A percentile compares a stretch with the other conserved stretches of the same genome.
Evolutionary conservation across 2,329 filamentous ascomycete species (phyloP).

Genomic region (Colletotrichum tropicicola): DNA sequence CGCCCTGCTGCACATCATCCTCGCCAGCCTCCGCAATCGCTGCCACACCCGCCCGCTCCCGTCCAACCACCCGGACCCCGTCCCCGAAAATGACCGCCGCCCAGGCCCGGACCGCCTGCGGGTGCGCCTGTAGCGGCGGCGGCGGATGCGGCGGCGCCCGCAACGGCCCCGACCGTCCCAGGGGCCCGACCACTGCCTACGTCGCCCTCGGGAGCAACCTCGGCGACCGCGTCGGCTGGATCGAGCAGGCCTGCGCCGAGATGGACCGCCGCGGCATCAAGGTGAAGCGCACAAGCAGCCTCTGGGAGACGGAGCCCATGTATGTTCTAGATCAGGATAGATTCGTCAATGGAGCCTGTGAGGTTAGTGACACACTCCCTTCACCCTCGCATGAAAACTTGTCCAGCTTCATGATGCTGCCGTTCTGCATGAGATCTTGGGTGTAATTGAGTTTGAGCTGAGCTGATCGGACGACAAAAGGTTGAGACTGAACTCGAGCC

Average conservation of each 20-base stretch:
- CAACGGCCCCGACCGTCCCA: constrained; percentile 30
- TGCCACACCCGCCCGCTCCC: constrained; percentile 2
- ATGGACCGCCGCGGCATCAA: constrained; percentile 79
- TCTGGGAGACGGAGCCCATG: constrained; percentile 98
- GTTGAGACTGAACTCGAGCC: constrained; percentile 83
- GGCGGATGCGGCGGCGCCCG: constrained; percentile 36
- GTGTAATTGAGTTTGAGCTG: background rate
- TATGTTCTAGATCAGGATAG: constrained; percentile 89
- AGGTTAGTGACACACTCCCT: constrained; percentile 65
- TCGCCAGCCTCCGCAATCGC: background rate
- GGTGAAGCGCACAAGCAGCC: constrained; percentile 81
- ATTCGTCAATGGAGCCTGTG: constrained; percentile 92
- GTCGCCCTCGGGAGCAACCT: constrained; percentile 94
- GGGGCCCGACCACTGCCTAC: constrained; percentile 66
- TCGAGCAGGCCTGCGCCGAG: constrained; percentile 82
- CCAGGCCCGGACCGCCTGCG: constrained; percentile 38
- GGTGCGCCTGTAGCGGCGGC: constrained; percentile 46
- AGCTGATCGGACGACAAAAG: constrained; percentile 55
- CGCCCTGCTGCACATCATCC: background rate
- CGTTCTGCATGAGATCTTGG: background rate
- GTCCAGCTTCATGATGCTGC: background rate
- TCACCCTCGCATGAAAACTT: background rate
- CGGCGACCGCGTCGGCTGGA: constrained; percentile 84
- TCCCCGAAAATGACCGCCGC: constrained; percentile 19
- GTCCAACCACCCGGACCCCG: background rate